Evolutionary conservation across 176 grass and related monocot genomes (phyloP), one percentile per base, ranked within the genome.

Genomic region (Carex cristatella): DNA sequence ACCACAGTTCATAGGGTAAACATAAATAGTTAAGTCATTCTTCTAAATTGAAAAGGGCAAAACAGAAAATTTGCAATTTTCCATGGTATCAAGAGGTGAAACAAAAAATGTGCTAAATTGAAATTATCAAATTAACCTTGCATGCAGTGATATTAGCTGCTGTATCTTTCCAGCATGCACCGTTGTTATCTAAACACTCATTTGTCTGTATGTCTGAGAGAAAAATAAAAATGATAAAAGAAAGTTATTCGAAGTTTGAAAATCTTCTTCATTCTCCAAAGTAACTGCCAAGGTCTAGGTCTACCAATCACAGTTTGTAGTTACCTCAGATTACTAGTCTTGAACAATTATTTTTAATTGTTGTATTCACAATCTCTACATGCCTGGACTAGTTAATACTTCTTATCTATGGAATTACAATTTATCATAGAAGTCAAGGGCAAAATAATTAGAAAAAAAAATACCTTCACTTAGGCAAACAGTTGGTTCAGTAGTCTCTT

Each of bases 161-260:
- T 62, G 94, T 91, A 86, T 95, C 91, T 86, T 92, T 80, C 93
- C 96, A 99, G 88, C 93, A 99, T 72, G 91, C 96, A 60, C 96
- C 96, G 85, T 99, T 95, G 56, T 99, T 99, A 48, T 99, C 93
- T 79, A 94, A 85, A 61, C 96, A 99, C 87, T 99, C 96, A 35
- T 99, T 95, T 85, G 96, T 99, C 90, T 99, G 91, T 87, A 99
- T 95, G 14, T 87, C 96, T 99, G 68, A 83, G 46, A 75, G 74
- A 83, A 37, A 75, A 57, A 67, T 15, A 15, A 56, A 18, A 84
- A 57, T 60, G 38, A 81, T 28, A 33, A 5, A 15, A 35, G 14
- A 79, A 14, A 12, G 5, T 71, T 66, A 58, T 42, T 54, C 67
- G 3, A 87, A 49, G 27, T 58, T 46, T 64, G 7, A 78, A 33